These are phyloP conservation scores for Martiniozyma abietophila DNA, from an alignment of 805 yeast species.

Conservation along the genomic window DNA sequence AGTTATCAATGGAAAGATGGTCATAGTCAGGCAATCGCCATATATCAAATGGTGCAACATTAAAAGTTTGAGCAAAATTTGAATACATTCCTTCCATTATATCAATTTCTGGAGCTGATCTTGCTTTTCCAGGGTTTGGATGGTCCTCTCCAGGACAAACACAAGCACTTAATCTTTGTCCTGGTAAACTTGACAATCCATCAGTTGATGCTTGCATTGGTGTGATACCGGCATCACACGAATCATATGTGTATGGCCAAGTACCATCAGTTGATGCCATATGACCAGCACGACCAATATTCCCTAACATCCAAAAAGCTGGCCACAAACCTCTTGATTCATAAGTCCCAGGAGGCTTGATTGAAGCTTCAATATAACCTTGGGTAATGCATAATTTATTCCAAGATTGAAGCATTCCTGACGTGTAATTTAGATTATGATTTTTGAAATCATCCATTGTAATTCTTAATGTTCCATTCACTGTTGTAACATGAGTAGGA, in stretches of 20 bases:
- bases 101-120: constrained; percentile 90
- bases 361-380: constrained; percentile 63
- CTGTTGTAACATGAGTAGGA: constrained; percentile 70
- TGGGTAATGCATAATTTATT: constrained; percentile 73
- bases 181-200: constrained; percentile 70
- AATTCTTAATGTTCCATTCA: constrained; percentile 52
- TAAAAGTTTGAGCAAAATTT: constrained; percentile 29
- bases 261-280: constrained; percentile 72
- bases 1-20: constrained; percentile 24
- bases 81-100: constrained; percentile 51
- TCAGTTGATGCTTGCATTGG: constrained; percentile 77
- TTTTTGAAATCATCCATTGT: constrained; percentile 65
- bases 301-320: constrained; percentile 83
- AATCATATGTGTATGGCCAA: constrained; percentile 78
- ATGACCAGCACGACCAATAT: constrained; percentile 76
- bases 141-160: constrained; percentile 69
- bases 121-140: constrained; percentile 70
- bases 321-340: constrained; percentile 77
- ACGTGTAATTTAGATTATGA: constrained; percentile 64
- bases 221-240: constrained; percentile 82
- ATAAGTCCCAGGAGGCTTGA: constrained; percentile 65
- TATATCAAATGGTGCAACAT: constrained; percentile 36
- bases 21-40: constrained; percentile 35
- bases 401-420: constrained; percentile 88
- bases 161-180: constrained; percentile 64